phyloP scores from a whole-genome alignment of 768 basidiomycete species.

The Amylocystis lapponica region DNA sequence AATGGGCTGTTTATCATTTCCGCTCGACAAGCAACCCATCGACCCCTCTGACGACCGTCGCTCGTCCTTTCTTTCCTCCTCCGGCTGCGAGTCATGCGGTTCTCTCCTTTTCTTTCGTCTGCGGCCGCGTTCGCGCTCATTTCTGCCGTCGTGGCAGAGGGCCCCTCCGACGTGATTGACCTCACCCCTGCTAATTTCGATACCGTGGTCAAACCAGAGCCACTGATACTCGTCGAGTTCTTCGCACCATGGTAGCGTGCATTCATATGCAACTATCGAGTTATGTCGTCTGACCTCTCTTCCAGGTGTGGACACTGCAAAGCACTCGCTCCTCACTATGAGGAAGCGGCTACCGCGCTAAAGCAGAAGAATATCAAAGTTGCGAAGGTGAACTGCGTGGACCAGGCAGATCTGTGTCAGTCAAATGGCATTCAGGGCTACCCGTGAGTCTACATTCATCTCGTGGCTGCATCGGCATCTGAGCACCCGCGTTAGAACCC shows the following conservation, averaged over 20 bases:
- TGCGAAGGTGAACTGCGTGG: slow-evolving; percentile 97
- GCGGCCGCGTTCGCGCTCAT: slow-evolving; percentile 50
- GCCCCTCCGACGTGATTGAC: slow-evolving; percentile 75
- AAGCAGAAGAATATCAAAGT: slow-evolving; percentile 88
- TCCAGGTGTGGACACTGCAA: slow-evolving; percentile 94
- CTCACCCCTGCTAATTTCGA: slow-evolving; percentile 70
- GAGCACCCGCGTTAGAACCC: slow-evolving; percentile 46
- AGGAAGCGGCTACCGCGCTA: slow-evolving; percentile 88
- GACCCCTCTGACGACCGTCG: too few species aligned
- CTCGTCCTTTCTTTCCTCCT: slow-evolving; percentile 7
- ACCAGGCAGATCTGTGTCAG: slow-evolving; percentile 87
- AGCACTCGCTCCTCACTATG: slow-evolving; percentile 89
- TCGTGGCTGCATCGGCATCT: not conserved
- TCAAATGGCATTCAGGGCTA: slow-evolving; percentile 87
- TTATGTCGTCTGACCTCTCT: not conserved
- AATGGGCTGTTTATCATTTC: not conserved
- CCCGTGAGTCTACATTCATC: slow-evolving; percentile 55
- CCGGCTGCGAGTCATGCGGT: slow-evolving; percentile 46
- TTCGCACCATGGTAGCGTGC: slow-evolving; percentile 75
- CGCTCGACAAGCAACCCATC: too few species aligned
- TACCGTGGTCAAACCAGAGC: slow-evolving; percentile 53
- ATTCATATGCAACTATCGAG: not conserved
- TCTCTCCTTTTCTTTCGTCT: slow-evolving; percentile 42
- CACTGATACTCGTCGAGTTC: slow-evolving; percentile 90
- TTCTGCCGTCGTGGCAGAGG: slow-evolving; percentile 49